Conservation (phyloP, 495 filamentous ascomycete species). For the Neurospora sp. region DNA sequence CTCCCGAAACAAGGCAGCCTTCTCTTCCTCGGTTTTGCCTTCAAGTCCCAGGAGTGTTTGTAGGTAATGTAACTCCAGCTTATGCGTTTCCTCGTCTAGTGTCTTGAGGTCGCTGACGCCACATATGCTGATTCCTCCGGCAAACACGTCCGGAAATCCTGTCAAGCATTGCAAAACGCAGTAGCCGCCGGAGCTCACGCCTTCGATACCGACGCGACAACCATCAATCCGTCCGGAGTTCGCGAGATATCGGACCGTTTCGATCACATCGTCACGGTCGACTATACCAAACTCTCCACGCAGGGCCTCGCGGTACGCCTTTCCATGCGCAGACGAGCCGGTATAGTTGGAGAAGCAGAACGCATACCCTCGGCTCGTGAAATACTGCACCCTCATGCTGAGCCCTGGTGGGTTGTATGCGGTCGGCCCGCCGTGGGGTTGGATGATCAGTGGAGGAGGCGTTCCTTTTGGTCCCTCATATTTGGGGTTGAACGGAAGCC, state of each 20-base stretch:
- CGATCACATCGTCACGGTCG: constrained; percentile 35
- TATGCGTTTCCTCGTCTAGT: constrained; percentile 36
- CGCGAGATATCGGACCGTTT: constrained; percentile 31
- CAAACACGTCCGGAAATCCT: constrained; percentile 20
- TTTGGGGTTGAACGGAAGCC: constrained; percentile 33
- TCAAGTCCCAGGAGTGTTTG: constrained; percentile 26
- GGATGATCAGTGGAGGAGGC: constrained; percentile 35
- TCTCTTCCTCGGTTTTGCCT: constrained; percentile 20
- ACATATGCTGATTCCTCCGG: constrained; percentile 32
- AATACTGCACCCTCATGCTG: constrained; percentile 35
- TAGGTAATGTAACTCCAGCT: constrained; percentile 42
- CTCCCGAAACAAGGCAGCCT: constrained; percentile 19
- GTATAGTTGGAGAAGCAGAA: constrained; percentile 39
- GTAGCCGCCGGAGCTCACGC: constrained; percentile 41
- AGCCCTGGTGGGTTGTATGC: constrained; percentile 20
- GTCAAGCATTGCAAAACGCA: constrained; percentile 32
- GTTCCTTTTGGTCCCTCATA: constrained; percentile 18
- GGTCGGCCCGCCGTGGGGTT: constrained; percentile 42
- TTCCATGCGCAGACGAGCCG: constrained; percentile 38
- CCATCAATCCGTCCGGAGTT: constrained; percentile 23
- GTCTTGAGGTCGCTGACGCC: constrained; percentile 36
- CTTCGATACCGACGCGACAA: constrained; percentile 33
- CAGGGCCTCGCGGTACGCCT: constrained; percentile 34
- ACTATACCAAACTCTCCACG: constrained; percentile 34
- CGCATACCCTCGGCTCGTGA: constrained; percentile 41